Base-by-base conservation (phyloP, 2,329 filamentous ascomycete genomes). In the Talaromyces sp. region DNA sequence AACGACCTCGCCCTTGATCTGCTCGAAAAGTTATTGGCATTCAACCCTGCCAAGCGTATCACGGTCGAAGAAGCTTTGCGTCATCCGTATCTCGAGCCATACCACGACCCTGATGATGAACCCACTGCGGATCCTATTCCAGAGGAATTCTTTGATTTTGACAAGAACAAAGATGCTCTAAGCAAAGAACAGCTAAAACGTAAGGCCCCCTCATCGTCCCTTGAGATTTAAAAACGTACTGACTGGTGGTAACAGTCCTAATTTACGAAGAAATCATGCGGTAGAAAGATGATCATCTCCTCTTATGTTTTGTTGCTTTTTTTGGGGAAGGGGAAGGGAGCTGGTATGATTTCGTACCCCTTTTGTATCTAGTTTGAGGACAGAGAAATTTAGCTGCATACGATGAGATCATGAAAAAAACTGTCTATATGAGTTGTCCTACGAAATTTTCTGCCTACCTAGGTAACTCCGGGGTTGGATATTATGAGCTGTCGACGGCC, bases 121-220 rank as follows among this genome's bases (percentile, higher is more conserved):
- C 94, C 94, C 52, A 97, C 91, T 11, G 94, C 94, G 17, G 89
- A 92, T 43, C 92, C 94, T 21, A 99, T 99, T 69, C 94, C 94
- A 21, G 93, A 97, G 75, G 93, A 96, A 74, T 99, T 99, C 81
- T 99, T 99, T 74, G 94, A 99, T 77, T 99, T 99, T 75, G 94
- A 99, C 78, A 97, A 97, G 84, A 96, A 97, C 82, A 99, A 99
- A 85, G 94, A 99, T 75, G 94, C 88, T 69, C 78, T 99, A 70
- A 97, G 89, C 81, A 99, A 99, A 80, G 94, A 99, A 79, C 91
- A 99, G 78, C 78, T 99, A 75, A 97, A 97, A 82, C 84, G 94
- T 87, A 72, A 70, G 79, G 72, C 41, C 7, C 15, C 10, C 13
- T 33, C 53, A 8, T 33, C 52, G 35, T 9, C 8, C n/a, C 46